Percentiles rank a stretch among this genome's conserved stretches.
These are phyloP conservation scores for Ogataea dorogensis DNA, from an alignment of 805 yeast species.

Conservation along the genomic window DNA sequence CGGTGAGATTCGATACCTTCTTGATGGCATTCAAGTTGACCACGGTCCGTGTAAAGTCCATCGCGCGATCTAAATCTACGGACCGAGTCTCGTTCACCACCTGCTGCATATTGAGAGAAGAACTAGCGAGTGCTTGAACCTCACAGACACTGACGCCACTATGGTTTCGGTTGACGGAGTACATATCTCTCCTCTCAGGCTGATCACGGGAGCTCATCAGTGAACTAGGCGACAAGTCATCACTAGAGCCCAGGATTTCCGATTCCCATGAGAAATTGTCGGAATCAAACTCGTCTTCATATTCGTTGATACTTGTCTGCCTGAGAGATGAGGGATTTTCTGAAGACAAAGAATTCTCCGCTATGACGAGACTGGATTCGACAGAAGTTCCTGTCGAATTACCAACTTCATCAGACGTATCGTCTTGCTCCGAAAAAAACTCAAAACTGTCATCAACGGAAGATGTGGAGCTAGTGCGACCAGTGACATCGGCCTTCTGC, in stretches of 20 bases:
- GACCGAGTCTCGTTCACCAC: background rate
- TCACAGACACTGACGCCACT: too few species aligned
- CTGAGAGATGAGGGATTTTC: conserved; percentile 12
- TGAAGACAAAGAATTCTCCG: conserved; percentile 25
- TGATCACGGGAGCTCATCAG: too few species aligned
- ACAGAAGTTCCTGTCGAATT: conserved; percentile 22
- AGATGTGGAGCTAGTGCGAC: background rate
- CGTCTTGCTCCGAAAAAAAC: background rate
- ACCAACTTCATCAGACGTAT: conserved; percentile 14
- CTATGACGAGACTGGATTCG: conserved; percentile 27
- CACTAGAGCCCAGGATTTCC: conserved; percentile 19
- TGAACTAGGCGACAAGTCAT: background rate
- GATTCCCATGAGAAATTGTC: conserved; percentile 31
- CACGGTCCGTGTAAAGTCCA: background rate
- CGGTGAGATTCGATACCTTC: too few species aligned
- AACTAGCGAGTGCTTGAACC: too few species aligned
- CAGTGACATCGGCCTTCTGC: too few species aligned
- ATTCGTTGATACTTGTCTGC: conserved; percentile 12
- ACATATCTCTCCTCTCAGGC: too few species aligned
- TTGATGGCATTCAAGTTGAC: too few species aligned
- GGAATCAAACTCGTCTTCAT: conserved; percentile 25
- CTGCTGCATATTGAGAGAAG: background rate
- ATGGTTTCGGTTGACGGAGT: too few species aligned
- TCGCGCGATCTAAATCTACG: background rate
- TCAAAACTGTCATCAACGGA: background rate